Percentiles rank a stretch among this genome's conserved stretches.
Evolutionary conservation across 352 stramenopile genomes (phyloP).

Genomic region (Pythium aristosporum): DNA sequence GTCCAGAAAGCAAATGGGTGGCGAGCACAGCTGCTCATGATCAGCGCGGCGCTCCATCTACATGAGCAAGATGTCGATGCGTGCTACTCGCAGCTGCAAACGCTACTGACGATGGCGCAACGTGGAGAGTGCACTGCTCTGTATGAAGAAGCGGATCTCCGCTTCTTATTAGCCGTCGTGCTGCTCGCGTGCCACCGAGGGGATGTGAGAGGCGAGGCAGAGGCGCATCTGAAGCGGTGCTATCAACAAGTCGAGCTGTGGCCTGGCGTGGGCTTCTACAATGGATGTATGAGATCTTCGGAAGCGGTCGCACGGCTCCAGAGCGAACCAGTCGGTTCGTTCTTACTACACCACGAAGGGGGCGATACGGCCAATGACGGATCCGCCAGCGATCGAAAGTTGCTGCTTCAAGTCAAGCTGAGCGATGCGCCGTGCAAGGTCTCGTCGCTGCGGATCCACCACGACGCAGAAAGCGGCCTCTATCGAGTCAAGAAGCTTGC

Average conservation of each 20-base stretch:
- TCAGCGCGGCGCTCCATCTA: conserved; percentile 42
- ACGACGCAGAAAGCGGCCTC: conserved; percentile 24
- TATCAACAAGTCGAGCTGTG: conserved; percentile 54
- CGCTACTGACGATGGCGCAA: neutral
- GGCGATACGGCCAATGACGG: neutral
- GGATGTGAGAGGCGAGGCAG: conserved; percentile 9
- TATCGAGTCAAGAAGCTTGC: conserved; percentile 46
- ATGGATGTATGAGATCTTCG: conserved; percentile 33
- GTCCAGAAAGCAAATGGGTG: neutral
- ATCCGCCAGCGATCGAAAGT: neutral
- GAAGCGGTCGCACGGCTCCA: conserved; percentile 33
- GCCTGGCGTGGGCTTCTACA: conserved; percentile 55
- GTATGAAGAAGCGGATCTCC: conserved; percentile 14
- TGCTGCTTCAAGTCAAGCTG: conserved; percentile 46
- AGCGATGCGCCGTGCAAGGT: conserved; percentile 38
- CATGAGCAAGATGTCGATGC: conserved; percentile 9
- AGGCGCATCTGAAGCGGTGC: conserved; percentile 35
- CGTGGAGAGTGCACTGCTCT: neutral
- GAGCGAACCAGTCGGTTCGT: conserved; percentile 36
- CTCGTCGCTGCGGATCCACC: conserved; percentile 38
- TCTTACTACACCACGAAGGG: conserved; percentile 38
- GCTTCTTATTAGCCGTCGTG: conserved; percentile 18
- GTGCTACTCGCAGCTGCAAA: conserved; percentile 11
- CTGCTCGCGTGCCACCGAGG: neutral
- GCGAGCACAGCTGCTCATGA: conserved; percentile 39